Evolutionary conservation across 140 eudicot species (phyloP), one percentile per base, ranked within the genome.

Genomic region (Flaveria floridana): DNA sequence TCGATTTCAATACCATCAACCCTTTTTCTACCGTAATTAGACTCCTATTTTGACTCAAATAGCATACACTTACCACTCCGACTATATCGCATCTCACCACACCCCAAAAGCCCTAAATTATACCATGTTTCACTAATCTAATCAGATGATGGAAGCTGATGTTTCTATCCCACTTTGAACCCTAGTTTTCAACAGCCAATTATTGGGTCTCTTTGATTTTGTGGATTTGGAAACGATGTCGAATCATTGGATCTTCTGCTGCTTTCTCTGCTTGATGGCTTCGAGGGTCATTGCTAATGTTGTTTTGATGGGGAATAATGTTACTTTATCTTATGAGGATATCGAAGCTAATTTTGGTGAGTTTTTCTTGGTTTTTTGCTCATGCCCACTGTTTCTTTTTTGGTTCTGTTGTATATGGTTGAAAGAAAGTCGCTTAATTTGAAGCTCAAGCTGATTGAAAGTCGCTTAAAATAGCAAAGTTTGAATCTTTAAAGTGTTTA

Each of bases 301-400:
- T 71, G 85, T 90, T 23, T 77, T 94, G 79, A 81, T 86, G 56
- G 87, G 90, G 62, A 82, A 64, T 61, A 90, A 94, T 77, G 61
- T 74, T 21, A 83, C 91, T 58, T 74, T 90, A 16, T 82, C 96
- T 10, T 94, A 90, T 48, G 91, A 85, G 19, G 99, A 86, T 59
- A 87, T 90, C 58, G 96, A 88, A 81, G 96, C 99, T 84, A 94
- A 85, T 67, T 94, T 94, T 79, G 91, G 99, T 90, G 67, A 94
- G 96, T 75, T 72, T 25, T 28, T 58, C 0, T 50, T 5, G 41
- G 41, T 34, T 52, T 41, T 41, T 39, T n/a, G 28, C 7, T 65
- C 26, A 37, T 16, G 20, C 72, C 14, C n/a, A 50, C 42, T 65
- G 16, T 34, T 34, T 34, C 41, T 34, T 34, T 34, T 34, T 34